Evolutionary conservation across 2,329 filamentous ascomycete species (phyloP).

Genomic region (Colletotrichum lupini): DNA sequence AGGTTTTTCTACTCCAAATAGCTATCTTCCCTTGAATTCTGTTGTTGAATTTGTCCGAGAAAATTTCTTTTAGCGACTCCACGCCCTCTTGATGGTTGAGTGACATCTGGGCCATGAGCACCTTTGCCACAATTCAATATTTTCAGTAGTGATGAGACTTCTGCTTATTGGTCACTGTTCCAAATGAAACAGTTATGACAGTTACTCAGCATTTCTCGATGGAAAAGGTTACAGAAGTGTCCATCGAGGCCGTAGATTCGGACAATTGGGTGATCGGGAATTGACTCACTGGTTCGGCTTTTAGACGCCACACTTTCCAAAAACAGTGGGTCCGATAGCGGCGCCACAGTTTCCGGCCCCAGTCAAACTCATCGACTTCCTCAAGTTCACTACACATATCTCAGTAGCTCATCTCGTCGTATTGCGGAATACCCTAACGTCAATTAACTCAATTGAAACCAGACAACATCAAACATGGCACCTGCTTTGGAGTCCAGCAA

Average conservation of each 20-base stretch:
- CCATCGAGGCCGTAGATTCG: background rate
- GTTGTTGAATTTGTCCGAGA: too few relatives aligned
- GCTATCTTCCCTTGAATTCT: too few relatives aligned
- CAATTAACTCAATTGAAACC: background rate
- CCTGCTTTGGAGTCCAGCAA: conserved; percentile 7
- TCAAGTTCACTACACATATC: background rate
- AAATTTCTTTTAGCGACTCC: too few relatives aligned
- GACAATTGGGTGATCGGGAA: background rate
- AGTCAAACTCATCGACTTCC: conserved; percentile 4
- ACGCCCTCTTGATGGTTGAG: too few relatives aligned
- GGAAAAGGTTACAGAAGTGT: too few relatives aligned
- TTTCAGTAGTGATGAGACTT: too few relatives aligned
- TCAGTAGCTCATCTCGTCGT: background rate
- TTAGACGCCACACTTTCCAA: background rate
- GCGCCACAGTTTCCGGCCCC: conserved; percentile 3
- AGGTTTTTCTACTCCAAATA: too few relatives aligned
- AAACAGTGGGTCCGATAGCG: background rate
- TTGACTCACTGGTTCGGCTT: background rate
- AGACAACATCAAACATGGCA: background rate
- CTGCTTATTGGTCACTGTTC: too few relatives aligned
- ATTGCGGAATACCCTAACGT: background rate
- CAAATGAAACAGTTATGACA: too few relatives aligned
- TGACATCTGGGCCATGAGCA: too few relatives aligned
- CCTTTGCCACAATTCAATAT: too few relatives aligned
- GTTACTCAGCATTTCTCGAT: too few relatives aligned